Evolutionary conservation across 2,329 filamentous ascomycete species (phyloP).

Genomic region (Aspergillus calidoustus): DNA sequence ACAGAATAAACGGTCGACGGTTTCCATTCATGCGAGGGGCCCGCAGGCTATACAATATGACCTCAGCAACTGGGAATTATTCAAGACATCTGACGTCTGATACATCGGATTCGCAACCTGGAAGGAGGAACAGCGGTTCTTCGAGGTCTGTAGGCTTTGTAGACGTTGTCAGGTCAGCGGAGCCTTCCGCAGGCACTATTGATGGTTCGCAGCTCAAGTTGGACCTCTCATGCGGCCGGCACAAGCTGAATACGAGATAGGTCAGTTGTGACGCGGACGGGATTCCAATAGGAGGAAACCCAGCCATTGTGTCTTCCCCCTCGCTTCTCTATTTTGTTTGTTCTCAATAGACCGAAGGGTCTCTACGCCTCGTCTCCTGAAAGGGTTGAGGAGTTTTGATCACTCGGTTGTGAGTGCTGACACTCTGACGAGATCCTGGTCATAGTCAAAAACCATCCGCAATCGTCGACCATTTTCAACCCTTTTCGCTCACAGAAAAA

Average conservation of each 20-base stretch:
- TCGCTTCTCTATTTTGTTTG: neutral
- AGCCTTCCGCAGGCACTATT: constrained; percentile 14
- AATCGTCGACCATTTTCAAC: neutral
- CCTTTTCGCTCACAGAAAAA: neutral
- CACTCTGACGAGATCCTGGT: neutral
- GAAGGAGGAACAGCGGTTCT: neutral
- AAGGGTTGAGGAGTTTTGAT: neutral
- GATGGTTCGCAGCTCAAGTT: constrained; percentile 8
- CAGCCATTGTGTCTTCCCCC: neutral
- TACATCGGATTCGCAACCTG: constrained; percentile 12
- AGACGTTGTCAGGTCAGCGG: neutral
- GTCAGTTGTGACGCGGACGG: constrained; percentile 12
- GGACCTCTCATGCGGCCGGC: constrained; percentile 12
- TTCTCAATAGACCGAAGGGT: neutral
- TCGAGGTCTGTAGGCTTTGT: neutral
- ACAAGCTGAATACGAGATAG: constrained; percentile 5
- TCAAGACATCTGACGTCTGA: constrained; percentile 2
- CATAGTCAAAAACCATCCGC: neutral
- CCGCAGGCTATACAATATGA: constrained; percentile 4
- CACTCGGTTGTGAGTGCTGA: neutral
- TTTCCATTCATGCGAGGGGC: constrained; percentile 14
- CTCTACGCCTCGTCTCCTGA: neutral
- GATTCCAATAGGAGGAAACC: neutral
- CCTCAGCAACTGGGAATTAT: neutral
- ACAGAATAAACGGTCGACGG: neutral